These are phyloP conservation scores for Blastocystis sp. DNA, from an alignment of 352 stramenopile species.

Conservation along the genomic window DNA sequence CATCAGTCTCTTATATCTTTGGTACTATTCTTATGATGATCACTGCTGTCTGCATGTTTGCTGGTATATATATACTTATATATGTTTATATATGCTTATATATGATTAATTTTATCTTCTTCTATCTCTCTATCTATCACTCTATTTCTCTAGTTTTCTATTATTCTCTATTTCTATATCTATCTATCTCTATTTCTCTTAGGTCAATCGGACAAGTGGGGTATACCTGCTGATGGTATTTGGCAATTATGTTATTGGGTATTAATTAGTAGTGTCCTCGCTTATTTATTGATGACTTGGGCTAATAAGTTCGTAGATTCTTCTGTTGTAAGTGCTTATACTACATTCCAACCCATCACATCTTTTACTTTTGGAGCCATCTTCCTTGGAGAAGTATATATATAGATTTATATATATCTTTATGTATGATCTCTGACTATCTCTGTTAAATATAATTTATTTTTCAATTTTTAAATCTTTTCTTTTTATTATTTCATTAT, in stretches of 20 bases:
- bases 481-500: too few species aligned
- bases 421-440: too few species aligned
- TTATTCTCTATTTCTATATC: too few species aligned
- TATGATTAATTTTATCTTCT: too few species aligned
- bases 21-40: constrained; percentile 17
- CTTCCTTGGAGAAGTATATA: constrained; percentile 6
- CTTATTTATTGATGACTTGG: constrained; percentile 27
- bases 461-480: too few species aligned
- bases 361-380: constrained; percentile 1
- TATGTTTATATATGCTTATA: too few species aligned
- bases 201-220: constrained; percentile 8
- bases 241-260: constrained; percentile 26
- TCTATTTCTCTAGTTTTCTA: too few species aligned
- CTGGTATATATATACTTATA: neutral
- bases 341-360: constrained; percentile 23
- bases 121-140: too few species aligned
- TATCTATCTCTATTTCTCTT: neutral
- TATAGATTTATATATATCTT: too few species aligned
- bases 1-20: constrained; percentile 4
- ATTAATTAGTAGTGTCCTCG: constrained; percentile 10
- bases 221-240: neutral
- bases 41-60: neutral
- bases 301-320: constrained; percentile 22
- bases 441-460: too few species aligned
- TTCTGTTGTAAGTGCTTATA: constrained; percentile 22